Evolutionary conservation across 2,329 filamentous ascomycete species (phyloP), one percentile per base, ranked within the genome.

Genomic region (Paecilomyces sp.): DNA sequence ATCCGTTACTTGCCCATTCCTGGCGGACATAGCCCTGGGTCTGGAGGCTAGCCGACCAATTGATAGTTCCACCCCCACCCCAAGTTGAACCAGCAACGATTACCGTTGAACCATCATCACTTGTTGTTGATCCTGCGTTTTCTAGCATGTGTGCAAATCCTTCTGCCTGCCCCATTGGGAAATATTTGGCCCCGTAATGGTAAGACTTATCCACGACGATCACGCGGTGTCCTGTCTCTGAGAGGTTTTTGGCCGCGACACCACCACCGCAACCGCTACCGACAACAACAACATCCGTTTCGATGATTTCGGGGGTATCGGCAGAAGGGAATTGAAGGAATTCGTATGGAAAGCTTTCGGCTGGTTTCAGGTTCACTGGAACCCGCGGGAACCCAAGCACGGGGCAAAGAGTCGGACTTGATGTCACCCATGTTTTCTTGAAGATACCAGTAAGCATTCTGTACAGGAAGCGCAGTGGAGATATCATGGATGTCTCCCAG

Each of bases 221-320:
- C 30, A 96, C 91, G 22, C 80, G 80, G 63, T 89, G 81, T 3
- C 89, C 90, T 0, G 88, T 89, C 73, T 92, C 87, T 9, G 92
- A 85, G 1, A 96, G 77, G 56, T 90, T 88, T 73, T 92, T 92
- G 25, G 92, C 92, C 36, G 83, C 85, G 0, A 96, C 91, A 9
- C 83, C 90, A 50, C 90, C 92, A 63, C 92, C 92, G 66, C 90
- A 95, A 30, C 92, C 92, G 41, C 90, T 94, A 2, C 92, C 92
- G 22, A 97, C 82, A 60, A 97, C 86, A 50, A 96, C 85, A 0
- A 96, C 85, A 72, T 97, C 93, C 0, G 89, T 88, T 58, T 91
- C 85, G 47, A 95, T 77, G 2, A 81, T 80, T 63, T 87, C 85
- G 0, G 84, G 78, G 3, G 79, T 70, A 7, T 77, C 69, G 0